Evolutionary conservation across 208 protist genomes (phyloP).

Genomic region (Crithidia mellificae): DNA sequence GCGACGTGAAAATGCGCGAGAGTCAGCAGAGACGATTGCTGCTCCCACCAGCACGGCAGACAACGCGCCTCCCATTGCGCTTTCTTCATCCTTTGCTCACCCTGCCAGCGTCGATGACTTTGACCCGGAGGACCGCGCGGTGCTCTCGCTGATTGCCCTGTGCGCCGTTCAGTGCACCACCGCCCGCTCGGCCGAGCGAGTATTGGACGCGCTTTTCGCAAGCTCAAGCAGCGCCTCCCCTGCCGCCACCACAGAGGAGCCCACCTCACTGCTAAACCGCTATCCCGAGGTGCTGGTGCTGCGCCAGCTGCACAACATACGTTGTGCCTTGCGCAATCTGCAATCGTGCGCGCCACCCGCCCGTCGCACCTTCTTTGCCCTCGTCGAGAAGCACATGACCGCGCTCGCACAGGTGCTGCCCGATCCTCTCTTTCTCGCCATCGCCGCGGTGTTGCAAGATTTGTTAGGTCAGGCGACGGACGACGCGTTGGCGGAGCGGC

Average conservation of each 20-base stretch:
- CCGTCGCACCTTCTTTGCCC: slow-evolving; percentile 23
- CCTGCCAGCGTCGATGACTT: not conserved
- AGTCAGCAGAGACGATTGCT: not conserved
- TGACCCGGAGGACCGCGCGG: slow-evolving; percentile 29
- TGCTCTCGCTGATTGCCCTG: slow-evolving; percentile 52
- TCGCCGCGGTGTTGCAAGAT: slow-evolving; percentile 36
- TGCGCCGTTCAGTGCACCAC: slow-evolving; percentile 25
- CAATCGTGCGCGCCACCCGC: slow-evolving; percentile 42
- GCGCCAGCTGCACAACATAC: slow-evolving; percentile 46
- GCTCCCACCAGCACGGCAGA: not conserved
- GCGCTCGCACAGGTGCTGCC: slow-evolving; percentile 47
- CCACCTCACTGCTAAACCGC: not conserved
- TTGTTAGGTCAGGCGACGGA: not conserved
- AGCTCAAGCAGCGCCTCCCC: not conserved
- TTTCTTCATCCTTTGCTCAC: not conserved
- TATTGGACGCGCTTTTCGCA: not conserved
- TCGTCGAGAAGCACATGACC: slow-evolving; percentile 33
- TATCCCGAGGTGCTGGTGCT: slow-evolving; percentile 73
- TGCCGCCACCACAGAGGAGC: not conserved
- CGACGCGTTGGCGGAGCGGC: slow-evolving; percentile 1
- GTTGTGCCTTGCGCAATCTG: slow-evolving; percentile 48
- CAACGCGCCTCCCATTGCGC: not conserved
- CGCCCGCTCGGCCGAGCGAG: slow-evolving; percentile 3
- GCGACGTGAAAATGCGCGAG: no score
- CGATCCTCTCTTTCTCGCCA: slow-evolving; percentile 64